Conservation (phyloP, 2,329 filamentous ascomycete genomes). For the Esteya vermicola region DNA sequence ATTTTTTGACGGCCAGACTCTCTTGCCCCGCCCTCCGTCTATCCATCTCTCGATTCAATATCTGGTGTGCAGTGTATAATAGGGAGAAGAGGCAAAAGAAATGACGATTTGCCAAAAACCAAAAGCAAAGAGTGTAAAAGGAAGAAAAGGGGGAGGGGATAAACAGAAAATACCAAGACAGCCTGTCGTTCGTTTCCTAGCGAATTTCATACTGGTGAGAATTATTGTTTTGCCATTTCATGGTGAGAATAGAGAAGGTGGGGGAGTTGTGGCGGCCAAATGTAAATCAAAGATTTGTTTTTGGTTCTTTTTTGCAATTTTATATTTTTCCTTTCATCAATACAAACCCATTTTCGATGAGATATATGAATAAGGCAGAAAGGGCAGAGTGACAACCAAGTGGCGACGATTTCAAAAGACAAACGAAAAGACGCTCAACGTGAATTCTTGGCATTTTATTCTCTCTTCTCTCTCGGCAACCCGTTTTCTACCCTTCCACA, state of each 20-base stretch:
- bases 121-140: background rate
- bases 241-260: background rate
- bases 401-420: background rate
- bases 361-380: no score
- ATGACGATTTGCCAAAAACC: background rate
- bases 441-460: no score
- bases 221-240: background rate
- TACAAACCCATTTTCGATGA: slow-evolving; percentile 1
- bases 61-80: no score
- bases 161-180: no score
- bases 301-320: background rate
- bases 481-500: no score
- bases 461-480: no score
- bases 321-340: background rate
- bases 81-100: slow-evolving; percentile 1
- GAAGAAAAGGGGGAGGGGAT: background rate
- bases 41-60: no score
- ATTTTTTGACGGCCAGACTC: background rate
- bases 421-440: no score
- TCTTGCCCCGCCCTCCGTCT: no score
- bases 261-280: slow-evolving; percentile 4
- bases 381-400: no score
- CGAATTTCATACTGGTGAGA: background rate
- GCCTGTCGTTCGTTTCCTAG: background rate
- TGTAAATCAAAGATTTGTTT: slow-evolving; percentile 7